Evolutionary conservation across 345 rosid species (phyloP).

Genomic region (Salix suchowensis): DNA sequence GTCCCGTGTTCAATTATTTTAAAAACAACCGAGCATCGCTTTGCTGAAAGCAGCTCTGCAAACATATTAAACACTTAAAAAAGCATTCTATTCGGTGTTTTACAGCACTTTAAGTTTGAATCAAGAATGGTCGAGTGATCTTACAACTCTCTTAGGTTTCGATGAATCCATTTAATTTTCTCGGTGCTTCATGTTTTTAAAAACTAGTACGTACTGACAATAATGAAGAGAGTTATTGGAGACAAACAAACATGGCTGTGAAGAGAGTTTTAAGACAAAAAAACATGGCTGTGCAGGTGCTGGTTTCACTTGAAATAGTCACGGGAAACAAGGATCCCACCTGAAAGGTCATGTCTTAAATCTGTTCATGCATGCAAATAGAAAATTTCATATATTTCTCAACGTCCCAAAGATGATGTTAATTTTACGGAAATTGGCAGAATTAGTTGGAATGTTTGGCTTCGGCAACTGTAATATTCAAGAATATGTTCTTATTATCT

Average conservation of each 20-base stretch:
- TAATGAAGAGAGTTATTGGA: no score
- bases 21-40: neutral
- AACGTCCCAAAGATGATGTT: neutral
- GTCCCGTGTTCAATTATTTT: neutral
- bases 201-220: no score
- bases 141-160: no score
- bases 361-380: neutral
- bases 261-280: no score
- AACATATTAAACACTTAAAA: no score
- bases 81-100: no score
- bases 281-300: neutral
- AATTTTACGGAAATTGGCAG: neutral
- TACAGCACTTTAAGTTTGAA: no score
- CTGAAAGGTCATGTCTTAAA: neutral
- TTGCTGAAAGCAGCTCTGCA: neutral
- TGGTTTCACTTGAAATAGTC: neutral
- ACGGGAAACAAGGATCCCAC: neutral
- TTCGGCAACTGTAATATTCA: neutral
- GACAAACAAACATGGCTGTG: no score
- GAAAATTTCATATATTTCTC: neutral
- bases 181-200: no score
- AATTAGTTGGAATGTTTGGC: constrained; percentile 5
- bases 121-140: no score
- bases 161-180: no score
- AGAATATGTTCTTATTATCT: constrained; percentile 17